Base-by-base conservation (phyloP, 768 basidiomycete genomes). In the Pleurotus cornucopiae region DNA sequence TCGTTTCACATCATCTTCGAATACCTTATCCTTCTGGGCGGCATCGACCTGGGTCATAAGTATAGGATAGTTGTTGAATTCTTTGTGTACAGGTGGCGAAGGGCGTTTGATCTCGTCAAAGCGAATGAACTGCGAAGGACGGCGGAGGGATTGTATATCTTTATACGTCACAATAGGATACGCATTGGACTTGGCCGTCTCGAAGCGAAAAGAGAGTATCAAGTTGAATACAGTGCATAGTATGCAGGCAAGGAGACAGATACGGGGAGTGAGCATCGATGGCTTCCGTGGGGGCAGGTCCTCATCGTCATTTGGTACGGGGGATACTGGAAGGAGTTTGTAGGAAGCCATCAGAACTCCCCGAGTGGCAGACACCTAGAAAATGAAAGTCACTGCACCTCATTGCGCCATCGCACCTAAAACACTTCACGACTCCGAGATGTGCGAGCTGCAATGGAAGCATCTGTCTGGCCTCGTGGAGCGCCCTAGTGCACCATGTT, bases 91-190 rank as follows among this genome's bases (percentile, higher is more conserved):
- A 16, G 60, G 56, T 14, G 58, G 57, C 16, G 55, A 57, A 1
- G 66, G 60, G 3, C 61, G 54, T 6, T 57, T 49, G 26, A 69
- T 62, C 20, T 64, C 51, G 26, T 67, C 60, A 47, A 69, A 62
- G 7, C 68, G 61, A 30, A 69, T 65, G 54, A 64, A 69, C 34
- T 64, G 67, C n/a, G 66, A 66, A 2, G 68, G 68, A 2, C 63
- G 63, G 21, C 64, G 63, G 30, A 69, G 62, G 0, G 12, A 46
- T 49, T 57, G 49, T 25, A 60, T 60, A n/a, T 44, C 20, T n/a
- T n/a, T 25, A 6, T 45, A 54, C 4, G 25, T 53, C 39, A 38
- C 11, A 18, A 21, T 77, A 78, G 81, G 9, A 18, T n/a, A 26
- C 4, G 48, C 20, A 3, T 16, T 40, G 2, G 13, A 41, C 16